Evolutionary conservation across 2,329 filamentous ascomycete genomes (phyloP), one percentile per base, ranked within the genome.

Genomic region (Pestalotiopsis sp.): DNA sequence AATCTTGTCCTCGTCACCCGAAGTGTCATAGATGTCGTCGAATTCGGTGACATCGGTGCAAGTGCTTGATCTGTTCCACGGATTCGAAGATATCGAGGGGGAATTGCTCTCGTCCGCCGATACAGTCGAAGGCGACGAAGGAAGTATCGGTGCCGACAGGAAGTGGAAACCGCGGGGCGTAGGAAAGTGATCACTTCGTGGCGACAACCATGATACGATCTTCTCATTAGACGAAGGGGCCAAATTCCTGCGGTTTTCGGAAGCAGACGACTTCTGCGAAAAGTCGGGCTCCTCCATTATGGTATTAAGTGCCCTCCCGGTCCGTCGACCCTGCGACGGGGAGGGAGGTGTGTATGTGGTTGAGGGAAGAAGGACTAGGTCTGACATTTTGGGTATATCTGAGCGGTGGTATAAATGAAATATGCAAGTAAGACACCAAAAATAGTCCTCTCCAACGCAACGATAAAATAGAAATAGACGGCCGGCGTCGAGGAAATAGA

Each of bases 11-110:
- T 97, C 94, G 67, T 94, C 90, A 73, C 97, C 94, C 17, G 93
- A 94, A 57, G 93, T 87, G 79, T 96, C 93, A 79, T 97, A 97
- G 63, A 97, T 83, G 75, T 97, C 93, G 80, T 97, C 93, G 75
- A 95, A 95, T 72, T 93, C 91, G 73, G 88, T 93, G 71, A 86
- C 86, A 74, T 89, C 88, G 72, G 91, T 91, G 78, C 87, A 83
- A 74, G 85, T 81, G 82, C 87, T 92, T 74, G 84, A 83, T 74
- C 89, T 85, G 71, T 87, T 90, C 92, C 91, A 90, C 31, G 84
- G 85, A 71, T 87, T 85, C 25, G 87, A 88, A 56, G 84, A 87
- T 11, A 82, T 84, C 66, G 84, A 88, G 68, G 87, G 80, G 49
- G 81, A 82, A 66, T 75, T 77, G 69, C 78, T 80, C 73, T 80